Percentiles rank a stretch among this genome's conserved stretches.
Evolutionary conservation across 2,329 filamentous ascomycete genomes (phyloP).

Genomic region (Acephala macrosclerotiorum): DNA sequence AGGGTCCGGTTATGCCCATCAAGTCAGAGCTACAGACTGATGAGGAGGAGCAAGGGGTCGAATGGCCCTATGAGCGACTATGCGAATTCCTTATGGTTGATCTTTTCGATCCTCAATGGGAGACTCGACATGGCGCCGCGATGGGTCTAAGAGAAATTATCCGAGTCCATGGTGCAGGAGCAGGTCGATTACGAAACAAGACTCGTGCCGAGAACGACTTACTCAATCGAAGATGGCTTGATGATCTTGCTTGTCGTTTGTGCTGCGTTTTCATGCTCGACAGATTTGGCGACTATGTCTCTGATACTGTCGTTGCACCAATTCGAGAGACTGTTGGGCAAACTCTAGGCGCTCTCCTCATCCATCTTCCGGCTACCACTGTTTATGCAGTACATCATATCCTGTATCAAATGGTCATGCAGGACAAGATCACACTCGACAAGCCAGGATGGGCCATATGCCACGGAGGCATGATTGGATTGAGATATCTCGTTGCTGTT

Average conservation of each 20-base stretch:
- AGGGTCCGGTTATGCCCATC: slow-evolving; percentile 80
- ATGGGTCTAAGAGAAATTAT: slow-evolving; percentile 94
- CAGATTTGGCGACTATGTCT: slow-evolving; percentile 96
- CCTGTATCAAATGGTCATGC: slow-evolving; percentile 90
- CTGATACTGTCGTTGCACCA: slow-evolving; percentile 94
- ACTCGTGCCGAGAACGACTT: slow-evolving; percentile 76
- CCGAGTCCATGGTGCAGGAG: slow-evolving; percentile 88
- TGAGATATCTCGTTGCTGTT: slow-evolving; percentile 94
- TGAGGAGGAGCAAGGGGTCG: slow-evolving; percentile 76
- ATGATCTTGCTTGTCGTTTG: slow-evolving; percentile 93
- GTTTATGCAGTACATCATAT: slow-evolving; percentile 87
- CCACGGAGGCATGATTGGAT: slow-evolving; percentile 96
- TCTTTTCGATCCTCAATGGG: slow-evolving; percentile 92
- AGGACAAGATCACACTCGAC: slow-evolving; percentile 78
- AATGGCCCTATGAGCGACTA: slow-evolving; percentile 94
- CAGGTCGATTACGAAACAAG: slow-evolving; percentile 78
- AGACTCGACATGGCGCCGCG: slow-evolving; percentile 93
- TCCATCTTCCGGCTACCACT: slow-evolving; percentile 79
- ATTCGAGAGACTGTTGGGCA: slow-evolving; percentile 96
- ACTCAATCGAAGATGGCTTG: slow-evolving; percentile 85
- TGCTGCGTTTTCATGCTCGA: slow-evolving; percentile 98
- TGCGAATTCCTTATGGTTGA: slow-evolving; percentile 95
- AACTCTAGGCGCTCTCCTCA: slow-evolving; percentile 86
- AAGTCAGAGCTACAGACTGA: slow-evolving; percentile 87
- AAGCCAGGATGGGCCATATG: slow-evolving; percentile 90